Evolutionary conservation across 306 rosid genomes (phyloP), one percentile per base, ranked within the genome.

Genomic region (Clitoria ternatea): DNA sequence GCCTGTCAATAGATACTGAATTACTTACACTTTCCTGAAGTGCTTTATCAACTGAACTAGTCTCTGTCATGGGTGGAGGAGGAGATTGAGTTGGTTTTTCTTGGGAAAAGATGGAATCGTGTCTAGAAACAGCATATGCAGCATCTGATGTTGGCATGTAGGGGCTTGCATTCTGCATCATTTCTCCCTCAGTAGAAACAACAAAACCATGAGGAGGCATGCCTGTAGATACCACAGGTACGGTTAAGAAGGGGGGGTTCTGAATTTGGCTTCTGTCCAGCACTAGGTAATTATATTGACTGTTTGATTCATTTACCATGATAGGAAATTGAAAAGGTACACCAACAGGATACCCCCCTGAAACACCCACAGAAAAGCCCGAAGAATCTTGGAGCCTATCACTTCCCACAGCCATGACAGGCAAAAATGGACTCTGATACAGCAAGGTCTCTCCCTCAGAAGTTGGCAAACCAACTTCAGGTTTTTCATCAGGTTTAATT

Each of bases 231-330:
- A 61, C 59, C 35, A 45, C 49, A 5, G 89, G 85, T 23, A 78
- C 62, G 0, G 87, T 54, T 50, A 76, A 61, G 74, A 86, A 80
- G 56, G 96, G 88, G 56, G 96, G 88, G 57, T 81, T 91, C 32
- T 72, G 80, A 13, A 71, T 59, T 55, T 87, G 89, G 69, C 61
- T 62, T 69, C 73, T 85, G 30, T 78, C 89, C 24, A 74, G 67
- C 80, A 82, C 47, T 17, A 86, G 23, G 55, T 73, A 66, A 80
- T 75, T 84, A 80, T 77, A 33, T 66, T 80, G 85, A 84, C 61
- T 23, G 19, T 74, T 77, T 20, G 73, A 75, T 63, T 84, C 85
- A 72, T 70, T 79, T 47, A 74, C 79, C 79, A 74, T 44, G n/a
- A 79, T 19, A 50, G 90, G 89, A 64, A 80, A 59, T 61, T 87